Conservation (phyloP, 164 flowering plant genomes). For the Warburgia ugandensis region DNA sequence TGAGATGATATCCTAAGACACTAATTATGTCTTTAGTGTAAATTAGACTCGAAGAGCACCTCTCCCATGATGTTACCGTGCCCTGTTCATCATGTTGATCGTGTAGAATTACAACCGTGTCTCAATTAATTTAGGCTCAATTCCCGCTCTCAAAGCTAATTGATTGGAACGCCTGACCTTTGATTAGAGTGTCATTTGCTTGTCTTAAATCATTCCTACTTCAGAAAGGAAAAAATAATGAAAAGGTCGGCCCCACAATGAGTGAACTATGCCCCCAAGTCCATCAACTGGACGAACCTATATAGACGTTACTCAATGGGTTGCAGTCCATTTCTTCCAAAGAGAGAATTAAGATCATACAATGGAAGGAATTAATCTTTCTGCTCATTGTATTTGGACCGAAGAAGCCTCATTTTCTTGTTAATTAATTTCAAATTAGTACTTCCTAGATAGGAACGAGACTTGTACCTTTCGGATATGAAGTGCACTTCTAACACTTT, state of each 20-base stretch:
- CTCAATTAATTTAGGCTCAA: background rate
- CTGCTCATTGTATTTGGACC: too few relatives aligned
- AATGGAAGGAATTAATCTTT: background rate
- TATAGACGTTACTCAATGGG: too few relatives aligned
- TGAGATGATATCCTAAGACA: conserved; percentile 15
- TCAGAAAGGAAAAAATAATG: too few relatives aligned
- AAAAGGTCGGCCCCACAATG: too few relatives aligned
- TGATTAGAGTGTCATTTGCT: background rate
- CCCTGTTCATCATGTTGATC: conserved; percentile 10
- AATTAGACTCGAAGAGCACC: conserved; percentile 18
- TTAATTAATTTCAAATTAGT: background rate
- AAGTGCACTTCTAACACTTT: conserved; percentile 16
- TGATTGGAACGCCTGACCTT: background rate
- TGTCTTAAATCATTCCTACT: background rate
- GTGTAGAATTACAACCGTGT: background rate
- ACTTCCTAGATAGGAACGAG: background rate
- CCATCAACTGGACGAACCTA: too few relatives aligned
- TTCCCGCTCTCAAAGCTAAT: background rate
- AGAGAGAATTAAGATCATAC: background rate
- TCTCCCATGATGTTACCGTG: conserved; percentile 16
- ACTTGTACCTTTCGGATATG: conserved; percentile 15
- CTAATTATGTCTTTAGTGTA: conserved; percentile 16
- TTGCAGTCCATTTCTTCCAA: background rate
- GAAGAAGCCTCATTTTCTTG: background rate
- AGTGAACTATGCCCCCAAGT: too few relatives aligned